Base-by-base conservation (phyloP, 2,329 filamentous ascomycete species). In the Aspergillus clavatus region DNA sequence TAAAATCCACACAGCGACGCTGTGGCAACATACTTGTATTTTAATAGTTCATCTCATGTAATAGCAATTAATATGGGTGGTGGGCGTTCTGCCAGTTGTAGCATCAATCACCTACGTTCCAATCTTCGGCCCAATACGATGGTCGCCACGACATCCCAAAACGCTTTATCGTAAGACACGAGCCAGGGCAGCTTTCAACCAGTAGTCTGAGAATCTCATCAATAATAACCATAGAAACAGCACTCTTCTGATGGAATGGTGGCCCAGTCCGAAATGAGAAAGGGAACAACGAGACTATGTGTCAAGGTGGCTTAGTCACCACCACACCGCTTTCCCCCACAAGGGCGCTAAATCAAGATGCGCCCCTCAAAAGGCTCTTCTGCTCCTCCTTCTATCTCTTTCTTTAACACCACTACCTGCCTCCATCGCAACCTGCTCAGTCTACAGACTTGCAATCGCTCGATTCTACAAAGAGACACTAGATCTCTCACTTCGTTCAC, bases 291-390 rank as follows among this genome's bases (percentile, higher is more conserved):
- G 48, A 50, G n/a, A n/a, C n/a, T 44, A 48, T 38, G n/a, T 18
- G n/a, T 29, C 10, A 23, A 42, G 40, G 28, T 41, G 39, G 56
- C 57, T 60, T 54, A 61, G 57, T 60, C 56, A 60, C 31, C 16
- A 3, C 22, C 51, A 59, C 57, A 65, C 63, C 62, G 62, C 61
- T 54, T 63, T 62, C 58, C 58, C 57, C 61, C 56, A 55, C 58
- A 56, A 48, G 38, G 38, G 38, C 50, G 39, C 47, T 45, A 51
- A 54, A 33, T 39, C 37, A 24, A 40, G 54, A 48, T 49, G 53
- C 58, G 56, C 53, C 55, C 57, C 59, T 63, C 63, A 67, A 63
- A 66, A 67, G 59, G 61, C 56, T 62, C 59, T 66, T 59, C 57
- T 53, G 43, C 45, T 50, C 49, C 50, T 46, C 38, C 45, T 53